Percentiles rank a stretch among this genome's conserved stretches.
phyloP scores from a whole-genome alignment of 139 green algal species.

The Parachlorella kessleri region DNA sequence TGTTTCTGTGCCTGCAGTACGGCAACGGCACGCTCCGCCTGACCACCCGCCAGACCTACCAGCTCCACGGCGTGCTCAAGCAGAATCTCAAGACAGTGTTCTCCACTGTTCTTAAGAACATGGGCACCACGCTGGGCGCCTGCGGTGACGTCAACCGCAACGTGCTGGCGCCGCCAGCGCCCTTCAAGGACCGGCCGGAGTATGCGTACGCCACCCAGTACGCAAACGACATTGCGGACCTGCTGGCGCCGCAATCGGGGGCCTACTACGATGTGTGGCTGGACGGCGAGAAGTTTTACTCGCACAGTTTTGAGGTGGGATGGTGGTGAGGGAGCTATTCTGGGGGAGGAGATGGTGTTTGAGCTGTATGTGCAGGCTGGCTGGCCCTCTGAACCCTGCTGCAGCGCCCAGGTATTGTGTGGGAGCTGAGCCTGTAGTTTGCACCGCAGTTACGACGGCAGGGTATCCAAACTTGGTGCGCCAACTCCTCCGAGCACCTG shows the following conservation, averaged over 20 bases:
- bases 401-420: too few relatives aligned
- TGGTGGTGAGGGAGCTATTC: too few relatives aligned
- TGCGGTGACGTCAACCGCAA: conserved; percentile 99
- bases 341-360: too few relatives aligned
- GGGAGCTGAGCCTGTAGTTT: too few relatives aligned
- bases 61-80: conserved; percentile 99
- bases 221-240: conserved; percentile 78
- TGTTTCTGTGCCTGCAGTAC: conserved; percentile 65
- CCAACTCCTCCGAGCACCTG: too few relatives aligned
- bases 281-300: conserved; percentile 98
- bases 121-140: conserved; percentile 96
- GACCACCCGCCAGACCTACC: conserved; percentile 98
- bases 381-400: too few relatives aligned
- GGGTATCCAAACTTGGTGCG: too few relatives aligned
- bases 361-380: too few relatives aligned
- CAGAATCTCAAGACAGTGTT: conserved; percentile 98
- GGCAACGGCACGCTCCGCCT: conserved; percentile 98
- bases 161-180: conserved; percentile 81
- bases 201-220: conserved; percentile 68
- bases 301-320: conserved; percentile 80
- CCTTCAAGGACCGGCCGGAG: conserved; percentile 83
- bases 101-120: conserved; percentile 96
- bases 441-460: too few relatives aligned
- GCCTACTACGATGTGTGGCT: conserved; percentile 99
- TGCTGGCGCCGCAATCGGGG: conserved; percentile 90